Conservation (phyloP, 495 filamentous ascomycete species). For the Hypoxylon cercidicola region DNA sequence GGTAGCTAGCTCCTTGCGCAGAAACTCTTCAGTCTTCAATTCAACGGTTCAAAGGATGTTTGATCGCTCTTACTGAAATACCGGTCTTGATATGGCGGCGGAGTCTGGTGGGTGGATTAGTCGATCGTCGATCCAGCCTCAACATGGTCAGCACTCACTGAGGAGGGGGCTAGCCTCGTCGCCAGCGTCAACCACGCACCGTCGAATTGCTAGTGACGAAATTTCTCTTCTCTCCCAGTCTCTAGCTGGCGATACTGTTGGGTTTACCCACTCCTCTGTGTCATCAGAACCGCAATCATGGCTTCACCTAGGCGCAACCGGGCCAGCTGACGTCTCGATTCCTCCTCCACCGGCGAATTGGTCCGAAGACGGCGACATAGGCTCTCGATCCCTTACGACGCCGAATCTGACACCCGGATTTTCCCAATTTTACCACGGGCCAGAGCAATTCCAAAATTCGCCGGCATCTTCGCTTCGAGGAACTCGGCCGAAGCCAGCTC, state of each 20-base stretch:
- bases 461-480: background rate
- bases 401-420: conserved; percentile 1
- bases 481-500: conserved; percentile 13
- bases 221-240: conserved; percentile 10
- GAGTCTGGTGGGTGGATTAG: conserved; percentile 8
- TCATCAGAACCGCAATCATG: conserved; percentile 20
- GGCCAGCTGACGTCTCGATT: background rate
- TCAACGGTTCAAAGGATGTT: background rate
- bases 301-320: conserved; percentile 6
- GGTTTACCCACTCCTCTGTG: background rate
- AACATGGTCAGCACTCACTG: conserved; percentile 7
- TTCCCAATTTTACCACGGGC: background rate
- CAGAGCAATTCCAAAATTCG: background rate
- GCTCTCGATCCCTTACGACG: conserved; percentile 4
- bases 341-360: background rate
- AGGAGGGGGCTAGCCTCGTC: conserved; percentile 8
- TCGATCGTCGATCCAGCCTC: conserved; percentile 7
- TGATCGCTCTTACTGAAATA: conserved; percentile 1
- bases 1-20: conserved; percentile 4
- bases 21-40: background rate
- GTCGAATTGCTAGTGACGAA: conserved; percentile 14
- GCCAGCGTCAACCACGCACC: conserved; percentile 6
- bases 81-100: conserved; percentile 17
- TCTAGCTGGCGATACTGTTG: conserved; percentile 4
- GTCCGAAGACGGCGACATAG: conserved; percentile 8